Conservation (phyloP, 257 asterid genomes). For the Forsythia suspensa region DNA sequence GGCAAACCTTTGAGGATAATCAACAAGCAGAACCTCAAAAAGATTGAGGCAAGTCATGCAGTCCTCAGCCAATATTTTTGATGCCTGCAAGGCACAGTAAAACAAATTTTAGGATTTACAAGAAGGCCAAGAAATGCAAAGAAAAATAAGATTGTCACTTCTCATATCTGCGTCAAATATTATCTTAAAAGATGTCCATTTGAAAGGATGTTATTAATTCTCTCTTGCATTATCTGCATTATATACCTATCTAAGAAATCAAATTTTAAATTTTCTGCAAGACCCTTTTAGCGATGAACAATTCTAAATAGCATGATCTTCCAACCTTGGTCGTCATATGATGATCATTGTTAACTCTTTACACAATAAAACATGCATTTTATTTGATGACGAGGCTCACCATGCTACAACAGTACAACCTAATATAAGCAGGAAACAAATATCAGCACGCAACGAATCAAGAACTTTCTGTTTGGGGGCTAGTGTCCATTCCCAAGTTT, state of each 20-base stretch:
- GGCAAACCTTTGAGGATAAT: constrained; percentile 77
- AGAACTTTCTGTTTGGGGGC: background rate
- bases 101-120: constrained; percentile 10
- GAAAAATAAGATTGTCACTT: background rate
- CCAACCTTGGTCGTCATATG: background rate
- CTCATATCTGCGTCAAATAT: constrained; percentile 11
- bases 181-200: background rate
- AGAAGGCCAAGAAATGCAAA: constrained; percentile 9
- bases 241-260: background rate
- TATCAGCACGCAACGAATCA: background rate
- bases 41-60: constrained; percentile 79
- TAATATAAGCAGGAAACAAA: background rate
- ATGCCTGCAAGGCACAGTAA: constrained; percentile 55
- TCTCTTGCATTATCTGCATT: background rate
- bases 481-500: background rate
- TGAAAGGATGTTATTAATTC: background rate
- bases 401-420: background rate
- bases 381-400: background rate
- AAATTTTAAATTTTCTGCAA: background rate
- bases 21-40: constrained; percentile 80
- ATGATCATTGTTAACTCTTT: background rate
- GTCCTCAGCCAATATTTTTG: constrained; percentile 82
- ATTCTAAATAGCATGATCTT: constrained; percentile 12
- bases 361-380: background rate
- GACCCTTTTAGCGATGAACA: constrained; percentile 3